A percentile compares a stretch with the other conserved stretches of the same genome.
These are phyloP conservation scores for Pseudogymnoascus sp. DNA, from an alignment of 2,329 filamentous ascomycete genomes.

Conservation along the genomic window DNA sequence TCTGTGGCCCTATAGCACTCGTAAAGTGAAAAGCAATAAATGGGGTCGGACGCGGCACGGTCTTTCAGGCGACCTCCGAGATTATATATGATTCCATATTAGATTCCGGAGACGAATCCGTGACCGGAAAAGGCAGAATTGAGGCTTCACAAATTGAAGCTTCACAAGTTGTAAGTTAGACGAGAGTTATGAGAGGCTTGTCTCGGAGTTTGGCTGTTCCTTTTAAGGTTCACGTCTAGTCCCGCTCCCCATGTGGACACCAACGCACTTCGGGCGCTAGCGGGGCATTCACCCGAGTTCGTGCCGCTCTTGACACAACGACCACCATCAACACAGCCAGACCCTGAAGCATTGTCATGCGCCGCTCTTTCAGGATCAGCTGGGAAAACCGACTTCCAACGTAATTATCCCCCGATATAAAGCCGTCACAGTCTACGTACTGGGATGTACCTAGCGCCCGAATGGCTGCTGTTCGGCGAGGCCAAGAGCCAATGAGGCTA, in stretches of 20 bases:
- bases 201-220: background rate
- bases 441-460: slow-evolving; percentile 1
- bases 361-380: background rate
- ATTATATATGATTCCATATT: slow-evolving; percentile 2
- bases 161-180: background rate
- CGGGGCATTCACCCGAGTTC: background rate
- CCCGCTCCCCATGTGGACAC: slow-evolving; percentile 1
- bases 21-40: slow-evolving; percentile 3
- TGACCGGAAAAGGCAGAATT: background rate
- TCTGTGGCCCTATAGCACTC: background rate
- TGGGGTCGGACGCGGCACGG: background rate
- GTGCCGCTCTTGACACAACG: slow-evolving; percentile 6
- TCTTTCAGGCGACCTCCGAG: background rate
- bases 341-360: slow-evolving; percentile 3
- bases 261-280: slow-evolving; percentile 7
- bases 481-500: slow-evolving; percentile 27
- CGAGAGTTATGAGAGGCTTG: background rate
- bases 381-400: background rate
- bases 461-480: slow-evolving; percentile 28
- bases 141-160: background rate
- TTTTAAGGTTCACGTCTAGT: slow-evolving; percentile 3
- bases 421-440: background rate
- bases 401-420: background rate
- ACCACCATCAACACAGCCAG: background rate
- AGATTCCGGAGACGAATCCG: background rate